Base-by-base conservation (phyloP, 768 basidiomycete genomes). In the Trametes meyenii region DNA sequence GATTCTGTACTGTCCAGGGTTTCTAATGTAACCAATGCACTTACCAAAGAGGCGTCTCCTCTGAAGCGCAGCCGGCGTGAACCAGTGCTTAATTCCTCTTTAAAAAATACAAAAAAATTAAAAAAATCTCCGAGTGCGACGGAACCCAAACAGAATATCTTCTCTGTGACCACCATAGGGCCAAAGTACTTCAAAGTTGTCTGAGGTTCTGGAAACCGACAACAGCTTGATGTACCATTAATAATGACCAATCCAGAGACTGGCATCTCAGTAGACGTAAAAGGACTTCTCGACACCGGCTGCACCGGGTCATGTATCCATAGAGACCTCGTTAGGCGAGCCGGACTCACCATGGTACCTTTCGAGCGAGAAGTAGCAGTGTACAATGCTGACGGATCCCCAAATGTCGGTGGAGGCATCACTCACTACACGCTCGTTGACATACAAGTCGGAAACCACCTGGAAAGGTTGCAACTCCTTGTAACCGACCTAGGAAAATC, bases 241-340 rank as follows among this genome's bases (percentile, higher is more conserved):
- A 63, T 35, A 23, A 49, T 63, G 7, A 17, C 10, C 11, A 60
- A 16, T 35, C 59, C 21, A 5, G 59, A 39, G 36, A 53, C 58
- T 16, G 59, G 39, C 19, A 21, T 17, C n/a, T 14, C 50, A 19
- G 43, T 48, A 2, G 61, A 67, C 24, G 11, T 56, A n/a, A 26
- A 23, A 17, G 64, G 45, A 14, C 39, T 73, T 1, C 7, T 73
- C 3, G 66, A 71, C 33, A 67, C 65, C 24, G 69, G 72, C 0
- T 60, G 64, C 29, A 73, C 68, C 1, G 67, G 68, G 0, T 71
- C 63, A 2, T 69, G 61, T n/a, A 65, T 72, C 1, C 56, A 61
- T 50, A n/a, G 43, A 17, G 53, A 64, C 33, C 50, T 64, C 10
- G 66, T 61, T 4, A 8, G 44, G 33, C 38, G 51, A 26, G 40